phyloP scores from a whole-genome alignment of 208 protist genomes.

The Histomonas meleagridis region DNA sequence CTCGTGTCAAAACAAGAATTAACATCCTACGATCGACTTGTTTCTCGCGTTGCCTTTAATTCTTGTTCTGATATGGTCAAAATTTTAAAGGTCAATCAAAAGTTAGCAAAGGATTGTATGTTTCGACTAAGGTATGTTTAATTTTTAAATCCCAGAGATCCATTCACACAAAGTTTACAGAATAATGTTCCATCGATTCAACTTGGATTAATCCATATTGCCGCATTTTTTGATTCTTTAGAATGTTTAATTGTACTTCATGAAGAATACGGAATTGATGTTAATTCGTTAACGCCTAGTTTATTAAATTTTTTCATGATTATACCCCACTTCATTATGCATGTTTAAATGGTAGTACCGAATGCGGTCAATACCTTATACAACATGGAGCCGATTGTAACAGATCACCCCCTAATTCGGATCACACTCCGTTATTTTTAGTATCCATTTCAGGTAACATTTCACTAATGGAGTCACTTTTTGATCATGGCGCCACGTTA shows the following conservation, averaged over 20 bases:
- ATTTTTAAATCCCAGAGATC: too few species aligned
- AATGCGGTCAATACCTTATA: neutral
- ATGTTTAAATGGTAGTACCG: neutral
- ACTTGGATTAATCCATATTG: neutral
- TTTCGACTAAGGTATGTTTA: too few species aligned
- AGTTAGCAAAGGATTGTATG: too few species aligned
- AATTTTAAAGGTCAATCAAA: too few species aligned
- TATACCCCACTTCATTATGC: constrained; percentile 16
- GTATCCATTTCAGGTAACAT: neutral
- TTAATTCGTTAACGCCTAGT: too few species aligned
- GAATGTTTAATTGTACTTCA: neutral
- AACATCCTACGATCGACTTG: too few species aligned
- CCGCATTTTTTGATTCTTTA: neutral
- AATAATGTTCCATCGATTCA: neutral
- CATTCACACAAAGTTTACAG: too few species aligned
- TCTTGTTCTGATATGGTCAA: too few species aligned
- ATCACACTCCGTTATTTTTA: neutral
- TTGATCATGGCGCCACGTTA: neutral
- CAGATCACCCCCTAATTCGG: neutral
- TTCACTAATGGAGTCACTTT: neutral
- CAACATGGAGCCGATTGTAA: neutral
- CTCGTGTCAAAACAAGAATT: too few species aligned
- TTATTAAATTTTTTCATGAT: neutral
- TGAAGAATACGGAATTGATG: too few species aligned
- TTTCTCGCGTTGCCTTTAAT: too few species aligned